Conservation (phyloP, 495 filamentous ascomycete genomes). For the Halenospora varia region DNA sequence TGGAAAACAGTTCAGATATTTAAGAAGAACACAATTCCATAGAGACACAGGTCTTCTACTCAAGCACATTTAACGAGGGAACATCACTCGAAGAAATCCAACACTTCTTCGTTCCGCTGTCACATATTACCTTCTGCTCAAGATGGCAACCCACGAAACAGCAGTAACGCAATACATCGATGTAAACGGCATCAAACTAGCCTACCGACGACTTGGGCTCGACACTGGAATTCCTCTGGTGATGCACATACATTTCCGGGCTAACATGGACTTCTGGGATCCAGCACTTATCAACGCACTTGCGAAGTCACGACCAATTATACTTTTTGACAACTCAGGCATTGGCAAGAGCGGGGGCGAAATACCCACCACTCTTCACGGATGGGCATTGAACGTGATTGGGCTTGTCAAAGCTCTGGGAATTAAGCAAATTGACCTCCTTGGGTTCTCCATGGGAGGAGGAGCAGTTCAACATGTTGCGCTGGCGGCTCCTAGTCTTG, state of each 20-base stretch:
- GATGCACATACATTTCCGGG: constrained; percentile 28
- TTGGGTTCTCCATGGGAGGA: constrained; percentile 31
- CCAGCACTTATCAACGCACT: constrained; percentile 26
- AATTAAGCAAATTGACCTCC: constrained; percentile 51
- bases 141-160: constrained; percentile 25
- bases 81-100: too few species aligned
- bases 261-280: constrained; percentile 32
- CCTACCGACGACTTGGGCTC: constrained; percentile 30
- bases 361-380: constrained; percentile 19
- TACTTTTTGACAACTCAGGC: constrained; percentile 27
- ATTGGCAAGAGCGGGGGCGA: constrained; percentile 22
- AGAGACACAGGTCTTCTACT: too few species aligned
- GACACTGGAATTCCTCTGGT: constrained; percentile 27
- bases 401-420: constrained; percentile 54
- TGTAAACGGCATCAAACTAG: constrained; percentile 17
- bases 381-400: constrained; percentile 53
- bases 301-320: constrained; percentile 20
- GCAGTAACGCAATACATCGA: constrained; percentile 22
- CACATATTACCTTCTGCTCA: background rate
- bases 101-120: background rate
- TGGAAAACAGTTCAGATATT: too few species aligned
- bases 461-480: constrained; percentile 26
- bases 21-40: too few species aligned
- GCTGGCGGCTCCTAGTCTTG: constrained; percentile 14
- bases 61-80: too few species aligned